Evolutionary conservation across 2,329 filamentous ascomycete species (phyloP).

Genomic region (Monilinia fructigena): DNA sequence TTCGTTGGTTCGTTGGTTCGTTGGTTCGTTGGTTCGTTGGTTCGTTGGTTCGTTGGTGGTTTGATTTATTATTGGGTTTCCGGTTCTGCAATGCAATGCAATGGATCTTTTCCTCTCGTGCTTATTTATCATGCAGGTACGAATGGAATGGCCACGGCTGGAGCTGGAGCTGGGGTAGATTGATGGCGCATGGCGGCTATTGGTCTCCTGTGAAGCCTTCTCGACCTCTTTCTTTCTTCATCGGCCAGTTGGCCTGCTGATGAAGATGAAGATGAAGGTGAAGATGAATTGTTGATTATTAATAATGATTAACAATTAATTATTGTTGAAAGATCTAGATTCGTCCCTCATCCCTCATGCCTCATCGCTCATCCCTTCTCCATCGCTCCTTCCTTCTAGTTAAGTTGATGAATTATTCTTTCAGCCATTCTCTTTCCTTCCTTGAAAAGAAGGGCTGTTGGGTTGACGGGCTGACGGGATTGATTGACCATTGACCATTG

Average conservation of each 20-base stretch:
- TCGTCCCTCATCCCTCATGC: no score
- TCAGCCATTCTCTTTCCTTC: background rate
- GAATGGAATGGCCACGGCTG: background rate
- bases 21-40: no score
- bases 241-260: background rate
- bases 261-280: background rate
- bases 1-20: no score
- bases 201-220: background rate
- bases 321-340: no score
- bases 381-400: background rate
- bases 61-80: no score
- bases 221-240: background rate
- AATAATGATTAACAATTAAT: no score
- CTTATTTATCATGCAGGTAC: slow-evolving; percentile 7
- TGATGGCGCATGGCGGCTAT: background rate
- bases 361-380: background rate
- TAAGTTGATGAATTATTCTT: background rate
- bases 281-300: no score
- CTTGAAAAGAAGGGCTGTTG: background rate
- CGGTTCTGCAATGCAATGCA: no score
- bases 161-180: no score
- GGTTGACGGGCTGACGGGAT: no score
- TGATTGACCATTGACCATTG: background rate
- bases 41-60: no score
- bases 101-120: background rate